Base-by-base conservation (phyloP, 1,284 basidiomycete genomes). In the Schizopora paradoxa region DNA sequence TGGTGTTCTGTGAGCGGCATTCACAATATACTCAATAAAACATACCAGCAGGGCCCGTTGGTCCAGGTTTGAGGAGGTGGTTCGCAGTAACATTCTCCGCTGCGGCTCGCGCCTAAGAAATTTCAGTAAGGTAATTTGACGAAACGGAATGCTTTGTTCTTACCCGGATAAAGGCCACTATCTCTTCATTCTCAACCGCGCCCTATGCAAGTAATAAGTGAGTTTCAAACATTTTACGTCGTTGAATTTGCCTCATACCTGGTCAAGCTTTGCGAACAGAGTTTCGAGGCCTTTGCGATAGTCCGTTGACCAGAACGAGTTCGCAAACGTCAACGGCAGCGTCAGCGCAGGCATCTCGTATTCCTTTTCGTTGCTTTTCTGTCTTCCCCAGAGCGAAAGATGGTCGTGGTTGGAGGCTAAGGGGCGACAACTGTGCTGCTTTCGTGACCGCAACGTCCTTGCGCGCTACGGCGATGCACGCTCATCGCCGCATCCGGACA, bases 281-380 rank as follows among this genome's bases (percentile, higher is more conserved):
- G 86, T 77, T 54, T 92, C 81, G 21, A 93, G 73, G 26, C 91
- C 91, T 48, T 70, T 77, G 31, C 88, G 74, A 61, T 91, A 91
- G 67, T 92, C 89, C 61, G 89, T 82, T 6, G 90, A 79, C 91
- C 91, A 94, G 70, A 94, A 94, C 28, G 89, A 91, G 65, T 93
- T 93, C 52, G 76, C 79, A 63, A 94, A 94, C 16, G 77, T 79
- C 53, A 89, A 72, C 23, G 91, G 91, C 57, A 93, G 77, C 29
- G 88, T 87, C 52, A 93, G 68, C 53, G 88, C 85, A 54, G 89
- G 85, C 88, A 91, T 91, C 54, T 51, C 64, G 32, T n/a, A n/a
- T n/a, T n/a, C n/a, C n/a, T n/a, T n/a, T n/a, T n/a, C n/a, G n/a
- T n/a, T n/a, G n/a, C n/a, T n/a, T n/a, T n/a, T n/a, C n/a, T n/a